Base-by-base conservation (phyloP, 2,329 filamentous ascomycete species). In the Aspergillus sp. region DNA sequence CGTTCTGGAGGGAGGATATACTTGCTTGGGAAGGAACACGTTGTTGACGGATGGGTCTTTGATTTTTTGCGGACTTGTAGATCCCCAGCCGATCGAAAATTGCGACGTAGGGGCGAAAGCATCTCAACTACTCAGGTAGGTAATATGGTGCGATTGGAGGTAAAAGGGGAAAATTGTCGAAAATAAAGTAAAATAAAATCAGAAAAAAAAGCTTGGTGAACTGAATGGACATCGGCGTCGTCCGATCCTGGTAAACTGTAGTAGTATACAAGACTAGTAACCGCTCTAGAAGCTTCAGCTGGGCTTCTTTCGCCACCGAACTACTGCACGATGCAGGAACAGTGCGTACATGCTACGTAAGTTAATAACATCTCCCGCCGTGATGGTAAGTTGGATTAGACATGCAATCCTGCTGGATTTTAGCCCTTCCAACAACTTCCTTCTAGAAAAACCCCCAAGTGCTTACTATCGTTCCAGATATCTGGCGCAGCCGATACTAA, bases 1-100 rank as follows among this genome's bases (percentile, higher is more conserved):
- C 32, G 32, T 36, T 5, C 32, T 13, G 30, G 7, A 8, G 15
- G 39, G 23, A 55, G 53, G 39, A 32, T 47, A 47, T 30, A 19
- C 53, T 45, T 10, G 12, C 10, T 55, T 47, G 25, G 53, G 53
- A 47, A 55, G 32, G 15, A 41, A 55, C 53, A 55, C 53, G 53
- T 55, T 55, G 41, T 55, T 55, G 53, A 55, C 53, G 53, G 53
- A 55, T 55, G 53, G 41, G 39, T 30, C 23, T 43, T 45, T 41
- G 52, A 28, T 23, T 32, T 45, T 55, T 23, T 12, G 41, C 5
- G 53, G 32, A 28, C 8, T 47, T 28, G 41, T 30, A 25, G 53
- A 55, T 55, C 53, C 12, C 32, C 17, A 43, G 41, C 9, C 9
- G 53, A 36, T 23, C 25, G 28, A 25, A 43, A 21, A 47, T 38